These are phyloP conservation scores for Sporothrix protearum DNA, from an alignment of 2,329 filamentous ascomycete genomes.

Conservation along the genomic window DNA sequence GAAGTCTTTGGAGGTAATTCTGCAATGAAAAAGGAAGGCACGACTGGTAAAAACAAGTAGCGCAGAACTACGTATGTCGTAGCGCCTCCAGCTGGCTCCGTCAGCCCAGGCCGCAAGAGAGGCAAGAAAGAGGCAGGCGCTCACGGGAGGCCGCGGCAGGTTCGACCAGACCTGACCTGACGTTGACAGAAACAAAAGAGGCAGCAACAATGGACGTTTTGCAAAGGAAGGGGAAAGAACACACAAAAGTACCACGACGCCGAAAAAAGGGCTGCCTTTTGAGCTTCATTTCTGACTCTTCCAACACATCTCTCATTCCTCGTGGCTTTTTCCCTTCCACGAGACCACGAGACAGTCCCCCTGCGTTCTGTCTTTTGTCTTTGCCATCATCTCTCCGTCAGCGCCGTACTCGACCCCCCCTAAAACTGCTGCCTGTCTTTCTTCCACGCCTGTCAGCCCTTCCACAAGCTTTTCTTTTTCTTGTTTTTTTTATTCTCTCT, in stretches of 20 bases:
- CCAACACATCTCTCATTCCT: constrained; percentile 5
- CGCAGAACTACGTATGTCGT: background rate
- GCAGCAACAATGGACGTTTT: constrained; percentile 5
- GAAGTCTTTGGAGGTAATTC: background rate
- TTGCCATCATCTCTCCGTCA: constrained; percentile 5
- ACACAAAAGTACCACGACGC: constrained; percentile 15
- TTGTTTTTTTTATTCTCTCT: background rate
- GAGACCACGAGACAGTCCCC: background rate
- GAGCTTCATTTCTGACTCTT: background rate
- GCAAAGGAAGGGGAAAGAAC: background rate
- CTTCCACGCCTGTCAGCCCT: background rate
- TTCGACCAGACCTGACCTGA: background rate
- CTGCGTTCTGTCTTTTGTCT: background rate
- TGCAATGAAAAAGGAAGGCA: background rate
- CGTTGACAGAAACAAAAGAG: background rate
- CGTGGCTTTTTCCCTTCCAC: constrained; percentile 9
- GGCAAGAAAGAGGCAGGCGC: constrained; percentile 7
- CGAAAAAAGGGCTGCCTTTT: constrained; percentile 11
- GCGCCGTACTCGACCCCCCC: background rate
- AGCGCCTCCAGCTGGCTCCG: constrained; percentile 16
- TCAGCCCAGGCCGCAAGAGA: background rate
- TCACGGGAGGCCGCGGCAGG: constrained; percentile 20
- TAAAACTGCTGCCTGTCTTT: background rate
- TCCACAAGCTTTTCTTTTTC: background rate
- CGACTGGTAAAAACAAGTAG: background rate